A percentile compares a stretch with the other conserved stretches of the same genome.
These are phyloP conservation scores for Rhizopus stolonifer DNA, from an alignment of 371 early-diverging fungal species.

Conservation along the genomic window DNA sequence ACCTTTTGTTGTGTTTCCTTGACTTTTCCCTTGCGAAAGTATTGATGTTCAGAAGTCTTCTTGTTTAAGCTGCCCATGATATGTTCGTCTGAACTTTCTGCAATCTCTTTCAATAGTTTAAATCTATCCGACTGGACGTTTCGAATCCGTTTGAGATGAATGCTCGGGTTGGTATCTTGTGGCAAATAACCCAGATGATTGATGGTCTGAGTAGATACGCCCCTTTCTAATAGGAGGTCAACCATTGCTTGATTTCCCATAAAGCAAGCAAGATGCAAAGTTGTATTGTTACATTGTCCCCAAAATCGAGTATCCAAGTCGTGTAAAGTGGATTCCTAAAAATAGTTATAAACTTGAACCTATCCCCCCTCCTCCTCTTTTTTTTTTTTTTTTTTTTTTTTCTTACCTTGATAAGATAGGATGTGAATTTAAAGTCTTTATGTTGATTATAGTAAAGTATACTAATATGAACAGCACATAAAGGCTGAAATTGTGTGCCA, in stretches of 20 bases:
- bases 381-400: too few species aligned
- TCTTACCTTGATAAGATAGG: slow-evolving; percentile 32
- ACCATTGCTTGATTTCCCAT: slow-evolving; percentile 6
- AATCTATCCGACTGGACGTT: slow-evolving; percentile 26
- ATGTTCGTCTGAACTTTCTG: slow-evolving; percentile 5
- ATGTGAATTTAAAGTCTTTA: slow-evolving; percentile 8
- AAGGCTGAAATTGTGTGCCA: slow-evolving; percentile 26
- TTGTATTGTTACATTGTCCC: slow-evolving; percentile 30
- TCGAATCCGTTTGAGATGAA: neutral
- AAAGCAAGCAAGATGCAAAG: slow-evolving; percentile 28
- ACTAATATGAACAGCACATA: slow-evolving; percentile 25
- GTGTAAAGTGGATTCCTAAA: slow-evolving; percentile 27
- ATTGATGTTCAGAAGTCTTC: slow-evolving; percentile 14
- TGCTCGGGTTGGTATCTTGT: slow-evolving; percentile 11
- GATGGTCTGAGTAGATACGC: slow-evolving; percentile 14
- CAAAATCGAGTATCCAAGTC: slow-evolving; percentile 34
- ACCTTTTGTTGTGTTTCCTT: slow-evolving; percentile 31
- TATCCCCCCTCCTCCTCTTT: too few species aligned
- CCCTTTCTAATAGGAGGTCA: slow-evolving; percentile 17
- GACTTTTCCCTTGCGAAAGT: slow-evolving; percentile 25
- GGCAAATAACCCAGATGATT: slow-evolving; percentile 29
- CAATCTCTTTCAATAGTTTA: slow-evolving; percentile 18
- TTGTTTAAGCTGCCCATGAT: slow-evolving; percentile 8
- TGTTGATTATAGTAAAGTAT: slow-evolving; percentile 9
- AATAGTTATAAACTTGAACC: too few species aligned